A percentile compares a stretch with the other conserved stretches of the same genome.
Evolutionary conservation across 306 rosid genomes (phyloP).

Genomic region (Trifolium dubium): DNA sequence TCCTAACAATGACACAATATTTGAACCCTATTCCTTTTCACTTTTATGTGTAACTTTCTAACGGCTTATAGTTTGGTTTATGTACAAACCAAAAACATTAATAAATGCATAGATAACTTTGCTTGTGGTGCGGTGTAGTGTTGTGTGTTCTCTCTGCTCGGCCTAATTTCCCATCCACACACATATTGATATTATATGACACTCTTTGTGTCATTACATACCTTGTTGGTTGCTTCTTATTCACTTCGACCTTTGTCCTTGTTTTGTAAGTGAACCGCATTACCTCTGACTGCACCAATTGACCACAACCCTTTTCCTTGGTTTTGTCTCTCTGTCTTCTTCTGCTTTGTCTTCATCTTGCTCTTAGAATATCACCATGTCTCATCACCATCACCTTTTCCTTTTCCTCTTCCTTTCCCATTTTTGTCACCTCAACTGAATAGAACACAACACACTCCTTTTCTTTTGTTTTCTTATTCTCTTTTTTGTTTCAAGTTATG

Average conservation of each 20-base stretch:
- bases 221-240: slow-evolving; percentile 60
- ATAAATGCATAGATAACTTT: too few species aligned
- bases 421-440: slow-evolving; percentile 35
- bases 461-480: slow-evolving; percentile 40
- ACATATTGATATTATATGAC: slow-evolving; percentile 48
- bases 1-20: too few species aligned
- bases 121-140: background rate
- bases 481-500: slow-evolving; percentile 48
- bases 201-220: slow-evolving; percentile 59
- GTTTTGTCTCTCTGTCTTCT: slow-evolving; percentile 36
- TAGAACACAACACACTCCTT: background rate
- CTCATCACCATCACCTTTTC: slow-evolving; percentile 15
- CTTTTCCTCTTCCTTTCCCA: slow-evolving; percentile 39
- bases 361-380: slow-evolving; percentile 49
- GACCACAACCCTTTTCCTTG: slow-evolving; percentile 48
- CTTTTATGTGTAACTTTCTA: too few species aligned
- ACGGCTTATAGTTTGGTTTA: too few species aligned
- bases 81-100: too few species aligned
- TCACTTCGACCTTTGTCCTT: slow-evolving; percentile 55
- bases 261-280: slow-evolving; percentile 43
- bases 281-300: slow-evolving; percentile 51
- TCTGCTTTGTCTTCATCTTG: slow-evolving; percentile 66
- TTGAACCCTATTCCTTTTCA: too few species aligned
- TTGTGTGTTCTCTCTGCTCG: slow-evolving; percentile 32
- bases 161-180: slow-evolving; percentile 43